A percentile compares a stretch with the other conserved stretches of the same genome.
phyloP scores from a whole-genome alignment of 2,329 filamentous ascomycete species.

The Daldinia eschscholtzii region DNA sequence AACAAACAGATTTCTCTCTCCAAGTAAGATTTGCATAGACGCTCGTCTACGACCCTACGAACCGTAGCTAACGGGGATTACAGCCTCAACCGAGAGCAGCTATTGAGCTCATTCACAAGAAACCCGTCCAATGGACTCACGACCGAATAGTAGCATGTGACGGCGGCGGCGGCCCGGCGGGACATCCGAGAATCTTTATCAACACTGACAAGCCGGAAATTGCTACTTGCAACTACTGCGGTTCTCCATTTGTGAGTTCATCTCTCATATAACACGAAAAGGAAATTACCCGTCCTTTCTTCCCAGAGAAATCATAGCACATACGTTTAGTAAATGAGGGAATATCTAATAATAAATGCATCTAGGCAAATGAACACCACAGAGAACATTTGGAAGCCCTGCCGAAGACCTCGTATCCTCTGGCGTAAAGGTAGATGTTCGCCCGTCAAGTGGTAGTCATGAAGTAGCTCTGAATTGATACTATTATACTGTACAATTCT shows the following conservation, averaged over 20 bases:
- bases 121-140: conserved; percentile 93
- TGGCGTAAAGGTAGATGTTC: conserved; percentile 61
- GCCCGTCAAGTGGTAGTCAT: conserved; percentile 2
- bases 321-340: conserved; percentile 9
- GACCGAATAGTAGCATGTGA: conserved; percentile 86
- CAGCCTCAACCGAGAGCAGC: conserved; percentile 91
- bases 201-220: conserved; percentile 98
- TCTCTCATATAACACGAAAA: neutral
- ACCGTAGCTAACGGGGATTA: conserved; percentile 48
- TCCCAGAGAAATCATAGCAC: neutral
- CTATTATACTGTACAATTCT: conserved; percentile 17
- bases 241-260: conserved; percentile 84
- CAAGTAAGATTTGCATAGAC: conserved; percentile 73
- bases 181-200: conserved; percentile 95
- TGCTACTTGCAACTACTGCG: conserved; percentile 90
- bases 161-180: conserved; percentile 88
- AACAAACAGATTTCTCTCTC: conserved; percentile 92
- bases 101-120: conserved; percentile 95
- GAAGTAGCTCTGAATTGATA: conserved; percentile 26
- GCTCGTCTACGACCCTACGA: conserved; percentile 12
- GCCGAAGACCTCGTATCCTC: conserved; percentile 83
- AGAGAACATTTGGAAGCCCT: conserved; percentile 85
- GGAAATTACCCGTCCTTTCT: neutral
- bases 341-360: conserved; percentile 48
- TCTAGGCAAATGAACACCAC: conserved; percentile 90